Percentiles rank a stretch among this genome's conserved stretches.
Evolutionary conservation across 202 grass and related monocot species (phyloP).

Genomic region (Thinopyrum obtusiflorum): DNA sequence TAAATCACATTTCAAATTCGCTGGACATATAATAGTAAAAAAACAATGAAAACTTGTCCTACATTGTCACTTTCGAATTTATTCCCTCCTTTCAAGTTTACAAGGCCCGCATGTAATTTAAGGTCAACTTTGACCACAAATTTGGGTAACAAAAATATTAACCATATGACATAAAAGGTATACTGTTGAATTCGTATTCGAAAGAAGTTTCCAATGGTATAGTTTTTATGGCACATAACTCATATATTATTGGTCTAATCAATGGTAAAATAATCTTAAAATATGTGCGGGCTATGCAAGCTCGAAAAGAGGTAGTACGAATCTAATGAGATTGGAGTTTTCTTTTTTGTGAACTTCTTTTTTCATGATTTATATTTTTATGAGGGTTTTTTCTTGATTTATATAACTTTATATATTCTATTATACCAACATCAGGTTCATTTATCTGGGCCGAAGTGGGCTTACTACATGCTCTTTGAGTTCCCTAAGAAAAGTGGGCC

Average conservation of each 20-base stretch:
- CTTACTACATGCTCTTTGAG: slow-evolving; percentile 16
- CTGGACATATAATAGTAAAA: not conserved
- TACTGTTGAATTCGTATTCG: not conserved
- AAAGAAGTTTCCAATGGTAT: not conserved
- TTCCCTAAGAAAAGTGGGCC: not conserved
- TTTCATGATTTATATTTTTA: not conserved
- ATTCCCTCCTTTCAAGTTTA: not conserved
- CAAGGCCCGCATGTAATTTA: not conserved
- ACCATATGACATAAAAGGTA: not conserved
- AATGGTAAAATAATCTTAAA: too few relatives aligned
- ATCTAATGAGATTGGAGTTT: not conserved
- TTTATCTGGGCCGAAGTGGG: not conserved
- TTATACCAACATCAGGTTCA: not conserved
- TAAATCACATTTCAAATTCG: slow-evolving; percentile 1
- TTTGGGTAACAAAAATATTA: not conserved
- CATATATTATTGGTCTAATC: not conserved
- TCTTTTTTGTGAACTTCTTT: not conserved
- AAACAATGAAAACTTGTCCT: not conserved
- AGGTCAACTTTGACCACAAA: not conserved
- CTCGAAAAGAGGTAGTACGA: not conserved
- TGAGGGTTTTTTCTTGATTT: not conserved
- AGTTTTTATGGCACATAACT: not conserved
- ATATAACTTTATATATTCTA: not conserved
- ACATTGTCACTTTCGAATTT: not conserved
- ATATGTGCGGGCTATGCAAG: not conserved